phyloP scores from a whole-genome alignment of 257 asterid species.

The Fraxinus quadrangulata region DNA sequence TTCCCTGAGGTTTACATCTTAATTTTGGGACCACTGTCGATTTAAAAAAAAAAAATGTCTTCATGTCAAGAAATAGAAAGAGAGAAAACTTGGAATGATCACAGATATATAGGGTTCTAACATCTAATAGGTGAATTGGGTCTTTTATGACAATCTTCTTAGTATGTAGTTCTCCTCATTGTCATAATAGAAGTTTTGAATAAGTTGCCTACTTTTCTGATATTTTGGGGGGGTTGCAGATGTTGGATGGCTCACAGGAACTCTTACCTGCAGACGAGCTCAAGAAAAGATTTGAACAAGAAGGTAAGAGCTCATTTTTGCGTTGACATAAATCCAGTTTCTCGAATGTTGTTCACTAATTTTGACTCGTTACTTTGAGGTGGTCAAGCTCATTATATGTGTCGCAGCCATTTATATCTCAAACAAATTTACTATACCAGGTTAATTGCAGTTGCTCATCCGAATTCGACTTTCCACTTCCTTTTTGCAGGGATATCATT shows the following conservation, averaged over 20 bases:
- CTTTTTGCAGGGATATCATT: constrained; percentile 61
- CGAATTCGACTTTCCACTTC: not conserved
- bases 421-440: not conserved
- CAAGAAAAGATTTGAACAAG: constrained; percentile 66
- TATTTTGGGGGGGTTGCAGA: constrained; percentile 45
- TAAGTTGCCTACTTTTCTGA: constrained; percentile 1
- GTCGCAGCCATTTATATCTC: not conserved
- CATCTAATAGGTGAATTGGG: not conserved
- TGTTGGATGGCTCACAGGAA: constrained; percentile 77
- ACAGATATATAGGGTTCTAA: not conserved
- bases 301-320: constrained; percentile 50
- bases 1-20: constrained; percentile 63
- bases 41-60: not conserved
- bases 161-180: not conserved
- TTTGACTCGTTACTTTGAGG: not conserved
- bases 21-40: not conserved
- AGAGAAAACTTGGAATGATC: not conserved
- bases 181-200: not conserved
- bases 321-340: not conserved
- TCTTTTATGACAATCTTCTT: not conserved
- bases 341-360: not conserved
- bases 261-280: constrained; percentile 80
- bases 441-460: constrained; percentile 5
- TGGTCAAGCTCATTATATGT: not conserved
- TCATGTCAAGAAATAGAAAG: not conserved